Evolutionary conservation across 371 early-diverging fungal genomes (phyloP).

Genomic region (Apophysomyces trapeziformis): DNA sequence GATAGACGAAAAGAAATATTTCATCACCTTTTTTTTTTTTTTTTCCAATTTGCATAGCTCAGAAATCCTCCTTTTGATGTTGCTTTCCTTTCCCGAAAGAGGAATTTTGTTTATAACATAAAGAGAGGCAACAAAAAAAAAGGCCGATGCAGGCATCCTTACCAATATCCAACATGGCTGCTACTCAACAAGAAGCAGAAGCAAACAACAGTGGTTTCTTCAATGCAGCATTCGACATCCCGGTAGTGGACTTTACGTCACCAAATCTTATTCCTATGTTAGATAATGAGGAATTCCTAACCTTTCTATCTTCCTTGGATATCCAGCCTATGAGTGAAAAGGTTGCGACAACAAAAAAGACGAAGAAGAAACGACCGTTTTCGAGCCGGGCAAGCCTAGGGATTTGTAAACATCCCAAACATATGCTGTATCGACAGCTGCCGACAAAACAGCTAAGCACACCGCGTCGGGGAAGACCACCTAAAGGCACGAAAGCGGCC

Average conservation of each 20-base stretch:
- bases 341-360: not conserved
- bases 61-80: not conserved
- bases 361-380: not conserved
- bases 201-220: not conserved
- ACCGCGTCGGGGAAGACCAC: conserved; percentile 48
- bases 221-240: not conserved
- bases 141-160: not conserved
- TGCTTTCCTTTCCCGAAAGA: not conserved
- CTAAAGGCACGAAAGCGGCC: conserved; percentile 40
- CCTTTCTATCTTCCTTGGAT: not conserved
- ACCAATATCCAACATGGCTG: not conserved
- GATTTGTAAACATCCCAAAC: conserved; percentile 32
- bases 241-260: not conserved
- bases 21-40: not conserved
- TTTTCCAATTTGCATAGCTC: not conserved
- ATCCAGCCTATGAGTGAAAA: not conserved
- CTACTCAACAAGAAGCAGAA: not conserved
- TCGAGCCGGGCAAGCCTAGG: conserved; percentile 23
- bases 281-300: not conserved
- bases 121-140: not conserved
- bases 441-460: conserved; percentile 7
- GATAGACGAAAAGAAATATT: no score
- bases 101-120: not conserved
- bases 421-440: conserved; percentile 21
- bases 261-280: not conserved